Conservation (phyloP, 306 rosid genomes). For the Acacia acuminata region DNA sequence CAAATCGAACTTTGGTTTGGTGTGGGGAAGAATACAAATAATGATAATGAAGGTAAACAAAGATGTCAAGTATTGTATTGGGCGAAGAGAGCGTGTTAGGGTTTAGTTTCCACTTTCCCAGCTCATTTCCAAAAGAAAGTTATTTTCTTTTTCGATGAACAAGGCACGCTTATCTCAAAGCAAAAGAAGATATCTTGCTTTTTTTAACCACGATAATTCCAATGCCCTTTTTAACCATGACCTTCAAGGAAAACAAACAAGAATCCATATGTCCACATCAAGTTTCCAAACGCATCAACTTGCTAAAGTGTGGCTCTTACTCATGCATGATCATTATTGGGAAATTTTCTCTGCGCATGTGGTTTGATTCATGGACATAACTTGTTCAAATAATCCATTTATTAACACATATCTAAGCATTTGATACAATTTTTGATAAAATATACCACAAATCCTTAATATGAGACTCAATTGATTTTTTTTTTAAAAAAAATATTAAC, state of each 20-base stretch:
- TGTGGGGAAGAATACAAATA: not conserved
- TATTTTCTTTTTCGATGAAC: not conserved
- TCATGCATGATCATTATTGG: not conserved
- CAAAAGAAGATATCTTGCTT: slow-evolving; percentile 4
- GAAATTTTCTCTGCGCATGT: not conserved
- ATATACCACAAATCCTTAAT: no score
- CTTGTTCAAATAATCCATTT: not conserved
- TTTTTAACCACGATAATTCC: no score
- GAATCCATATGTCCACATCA: slow-evolving; percentile 5
- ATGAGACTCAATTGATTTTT: no score
- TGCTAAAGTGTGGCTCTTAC: not conserved
- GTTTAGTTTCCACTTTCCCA: slow-evolving; percentile 24
- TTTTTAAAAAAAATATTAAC: no score
- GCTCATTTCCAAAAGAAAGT: slow-evolving; percentile 17
- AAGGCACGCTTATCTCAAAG: slow-evolving; percentile 12
- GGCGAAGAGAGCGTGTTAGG: not conserved
- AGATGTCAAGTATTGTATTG: not conserved
- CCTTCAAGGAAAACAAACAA: not conserved
- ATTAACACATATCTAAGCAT: not conserved
- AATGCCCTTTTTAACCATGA: no score
- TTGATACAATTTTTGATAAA: not conserved
- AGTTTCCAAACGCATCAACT: slow-evolving; percentile 7
- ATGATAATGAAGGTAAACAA: not conserved
- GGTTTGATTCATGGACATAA: not conserved
- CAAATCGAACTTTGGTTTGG: not conserved